These are phyloP conservation scores for Podospora sp. DNA, from an alignment of 495 filamentous ascomycete genomes.

Conservation along the genomic window DNA sequence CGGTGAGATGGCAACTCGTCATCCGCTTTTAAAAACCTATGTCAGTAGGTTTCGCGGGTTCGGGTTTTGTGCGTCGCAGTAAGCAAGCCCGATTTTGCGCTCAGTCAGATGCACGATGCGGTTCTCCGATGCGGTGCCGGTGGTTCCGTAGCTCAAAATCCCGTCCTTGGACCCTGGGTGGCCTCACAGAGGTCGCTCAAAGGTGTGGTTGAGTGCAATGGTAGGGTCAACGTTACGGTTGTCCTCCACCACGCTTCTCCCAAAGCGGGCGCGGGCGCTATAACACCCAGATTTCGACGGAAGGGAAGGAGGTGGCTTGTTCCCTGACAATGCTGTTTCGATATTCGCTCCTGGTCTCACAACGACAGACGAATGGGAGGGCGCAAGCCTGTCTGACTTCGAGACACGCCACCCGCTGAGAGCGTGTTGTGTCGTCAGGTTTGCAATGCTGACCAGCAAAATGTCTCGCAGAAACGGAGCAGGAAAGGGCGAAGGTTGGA, in stretches of 20 bases:
- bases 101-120: background rate
- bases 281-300: slow-evolving; percentile 1
- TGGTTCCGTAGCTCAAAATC: background rate
- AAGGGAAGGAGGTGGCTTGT: slow-evolving; percentile 9
- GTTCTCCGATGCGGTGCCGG: slow-evolving; percentile 4
- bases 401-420: background rate
- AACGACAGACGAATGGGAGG: background rate
- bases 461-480: background rate
- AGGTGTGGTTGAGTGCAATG: background rate
- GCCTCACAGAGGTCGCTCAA: background rate
- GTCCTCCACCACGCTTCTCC: background rate
- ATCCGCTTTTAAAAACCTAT: background rate
- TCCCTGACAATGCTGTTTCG: slow-evolving; percentile 6
- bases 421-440: background rate
- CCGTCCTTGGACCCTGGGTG: background rate
- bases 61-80: background rate
- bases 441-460: background rate
- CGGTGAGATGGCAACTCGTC: background rate
- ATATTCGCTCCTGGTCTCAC: background rate
- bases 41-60: background rate
- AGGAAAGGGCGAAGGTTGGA: background rate
- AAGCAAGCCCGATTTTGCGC: background rate
- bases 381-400: background rate
- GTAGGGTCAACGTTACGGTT: background rate
- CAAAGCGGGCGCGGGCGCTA: background rate